phyloP scores from a whole-genome alignment of 306 rosid genomes.

The Glycine tomentella region DNA sequence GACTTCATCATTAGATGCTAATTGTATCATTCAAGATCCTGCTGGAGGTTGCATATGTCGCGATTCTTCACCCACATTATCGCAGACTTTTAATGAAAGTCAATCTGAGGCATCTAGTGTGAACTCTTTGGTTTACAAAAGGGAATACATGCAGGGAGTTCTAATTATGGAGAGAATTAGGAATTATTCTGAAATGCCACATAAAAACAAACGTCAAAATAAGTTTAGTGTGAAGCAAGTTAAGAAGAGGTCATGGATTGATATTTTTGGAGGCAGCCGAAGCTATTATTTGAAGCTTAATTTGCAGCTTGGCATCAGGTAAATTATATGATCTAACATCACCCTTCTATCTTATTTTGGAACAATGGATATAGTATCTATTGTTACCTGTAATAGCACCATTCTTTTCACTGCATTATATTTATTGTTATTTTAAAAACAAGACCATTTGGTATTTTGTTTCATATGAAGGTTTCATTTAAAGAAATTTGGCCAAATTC shows the following conservation, averaged over 20 bases:
- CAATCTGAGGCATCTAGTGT: conserved; percentile 53
- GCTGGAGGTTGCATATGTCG: conserved; percentile 46
- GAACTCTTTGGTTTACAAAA: conserved; percentile 58
- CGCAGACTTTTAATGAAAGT: conserved; percentile 50
- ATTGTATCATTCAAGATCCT: conserved; percentile 46
- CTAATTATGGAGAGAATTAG: conserved; percentile 69
- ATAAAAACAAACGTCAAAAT: conserved; percentile 58
- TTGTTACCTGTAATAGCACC: neutral
- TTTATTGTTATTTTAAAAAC: conserved; percentile 7
- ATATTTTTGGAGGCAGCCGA: conserved; percentile 45
- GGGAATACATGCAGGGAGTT: conserved; percentile 97
- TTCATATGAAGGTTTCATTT: conserved; percentile 19
- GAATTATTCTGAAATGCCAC: conserved; percentile 52
- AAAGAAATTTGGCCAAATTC: conserved; percentile 53
- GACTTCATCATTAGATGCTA: conserved; percentile 55
- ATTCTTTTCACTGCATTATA: neutral
- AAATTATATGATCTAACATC: conserved; percentile 24
- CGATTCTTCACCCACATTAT: conserved; percentile 48
- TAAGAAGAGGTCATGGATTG: conserved; percentile 60
- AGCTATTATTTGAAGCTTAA: conserved; percentile 62
- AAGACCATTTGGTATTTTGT: neutral
- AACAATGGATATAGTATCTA: neutral
- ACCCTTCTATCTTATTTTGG: conserved; percentile 4
- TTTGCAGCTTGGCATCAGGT: conserved; percentile 69
- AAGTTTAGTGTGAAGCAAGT: conserved; percentile 54